Evolutionary conservation across 352 stramenopile genomes (phyloP).

Genomic region (Phytophthora citricola): DNA sequence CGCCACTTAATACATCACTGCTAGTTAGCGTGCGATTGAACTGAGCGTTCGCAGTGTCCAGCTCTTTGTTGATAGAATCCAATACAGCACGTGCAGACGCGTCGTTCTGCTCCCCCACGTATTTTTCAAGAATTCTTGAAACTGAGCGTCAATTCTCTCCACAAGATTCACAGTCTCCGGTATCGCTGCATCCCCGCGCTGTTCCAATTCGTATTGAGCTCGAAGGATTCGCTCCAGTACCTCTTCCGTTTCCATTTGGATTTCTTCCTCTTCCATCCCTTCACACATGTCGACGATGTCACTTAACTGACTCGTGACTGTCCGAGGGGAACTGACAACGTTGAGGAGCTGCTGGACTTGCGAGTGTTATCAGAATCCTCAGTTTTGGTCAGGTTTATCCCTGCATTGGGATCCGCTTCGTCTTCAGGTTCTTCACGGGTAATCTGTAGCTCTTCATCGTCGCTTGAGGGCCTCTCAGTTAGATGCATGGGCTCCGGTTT

Average conservation of each 20-base stretch:
- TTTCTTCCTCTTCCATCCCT: conserved; percentile 19
- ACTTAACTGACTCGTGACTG: conserved; percentile 25
- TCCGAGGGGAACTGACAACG: conserved; percentile 3
- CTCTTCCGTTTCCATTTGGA: conserved; percentile 9
- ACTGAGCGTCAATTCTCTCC: conserved; percentile 4
- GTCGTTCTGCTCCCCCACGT: background rate
- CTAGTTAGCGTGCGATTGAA: background rate
- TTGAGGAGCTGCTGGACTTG: background rate
- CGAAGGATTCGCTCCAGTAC: conserved; percentile 26
- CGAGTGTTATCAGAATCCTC: background rate
- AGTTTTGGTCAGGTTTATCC: background rate
- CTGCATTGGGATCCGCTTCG: background rate
- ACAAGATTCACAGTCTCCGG: background rate
- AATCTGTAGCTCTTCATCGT: background rate
- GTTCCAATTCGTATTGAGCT: conserved; percentile 17
- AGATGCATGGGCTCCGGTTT: conserved; percentile 6
- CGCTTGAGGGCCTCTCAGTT: conserved; percentile 13
- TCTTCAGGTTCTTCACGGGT: conserved; percentile 1
- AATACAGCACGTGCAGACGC: background rate
- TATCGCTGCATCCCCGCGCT: conserved; percentile 3
- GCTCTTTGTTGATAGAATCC: conserved; percentile 1
- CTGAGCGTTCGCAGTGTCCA: background rate
- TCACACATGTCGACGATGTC: conserved; percentile 25
- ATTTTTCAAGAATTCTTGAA: conserved; percentile 16
- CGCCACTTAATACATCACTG: background rate